Base-by-base conservation (phyloP, 192 early-diverging fungal species). In the Rhizoclosmatium globosum region DNA sequence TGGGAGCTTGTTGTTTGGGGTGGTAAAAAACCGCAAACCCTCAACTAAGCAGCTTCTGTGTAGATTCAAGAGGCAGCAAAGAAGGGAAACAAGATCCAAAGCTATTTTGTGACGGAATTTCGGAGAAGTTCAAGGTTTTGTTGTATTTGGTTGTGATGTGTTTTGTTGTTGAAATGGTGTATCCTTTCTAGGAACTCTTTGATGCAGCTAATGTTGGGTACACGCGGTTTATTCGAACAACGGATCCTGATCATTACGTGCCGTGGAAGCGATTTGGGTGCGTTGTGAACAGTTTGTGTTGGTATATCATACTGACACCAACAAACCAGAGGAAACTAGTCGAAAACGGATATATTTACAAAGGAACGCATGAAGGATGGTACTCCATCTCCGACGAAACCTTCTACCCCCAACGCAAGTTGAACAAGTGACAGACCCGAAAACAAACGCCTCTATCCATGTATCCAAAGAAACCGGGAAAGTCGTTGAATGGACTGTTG, bases 301-400 rank as follows among this genome's bases (percentile, higher is more conserved):
- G 31, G 31, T 31, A 31, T 31, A 31, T 31, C 31, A 31, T 31
- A 31, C 31, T 31, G 31, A 31, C 31, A 53, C 50, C 50, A 53
- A 53, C 50, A 53, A 53, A 13, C 11, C 57, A 92, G 92, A 82
- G 89, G 48, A 50, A 62, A 65, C 84, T 98, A 17, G 82, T 88
- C 21, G 83, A 90, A 4, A 84, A 82, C 39, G 94, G 94, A 31
- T 91, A 91, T 73, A 94, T 99, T 57, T 98, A 97, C 86, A 96
- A 96, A 84, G 96, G 95, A 23, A 81, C 82, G 58, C 95, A 99
- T 62, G 88, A 92, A 59, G 97, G 97, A 41, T 99, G 96, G 95
- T 99, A 99, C 83, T 92, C 94, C 1, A 91, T 99, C 3, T 97
- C 96, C 13, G 97, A 99, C 79, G 97, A 99, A 85, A 94, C 95